A percentile compares a stretch with the other conserved stretches of the same genome.
These are phyloP conservation scores for Saccharum spontaneum DNA, from an alignment of 176 grass and related monocot genomes.

Conservation along the genomic window DNA sequence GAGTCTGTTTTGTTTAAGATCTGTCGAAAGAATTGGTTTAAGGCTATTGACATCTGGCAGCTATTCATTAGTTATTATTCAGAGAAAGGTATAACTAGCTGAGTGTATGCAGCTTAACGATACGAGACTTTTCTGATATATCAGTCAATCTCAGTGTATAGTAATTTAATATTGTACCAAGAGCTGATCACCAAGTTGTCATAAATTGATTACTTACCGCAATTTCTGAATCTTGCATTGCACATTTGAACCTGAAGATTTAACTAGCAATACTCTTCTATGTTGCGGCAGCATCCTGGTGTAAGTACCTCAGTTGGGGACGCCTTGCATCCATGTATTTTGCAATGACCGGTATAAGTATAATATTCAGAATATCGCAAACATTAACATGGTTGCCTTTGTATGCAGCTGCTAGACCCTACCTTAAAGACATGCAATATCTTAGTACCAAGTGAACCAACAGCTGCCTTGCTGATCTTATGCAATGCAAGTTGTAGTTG, in stretches of 20 bases:
- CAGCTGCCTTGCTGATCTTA: not conserved
- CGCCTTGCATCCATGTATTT: not conserved
- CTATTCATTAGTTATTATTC: too few relatives aligned
- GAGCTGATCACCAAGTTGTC: too few relatives aligned
- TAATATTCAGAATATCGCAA: not conserved
- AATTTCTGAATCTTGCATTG: too few relatives aligned
- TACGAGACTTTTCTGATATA: too few relatives aligned
- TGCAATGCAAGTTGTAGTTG: not conserved
- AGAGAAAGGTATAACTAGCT: too few relatives aligned
- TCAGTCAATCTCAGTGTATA: too few relatives aligned
- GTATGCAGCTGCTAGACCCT: constrained; percentile 69
- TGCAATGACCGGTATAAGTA: not conserved
- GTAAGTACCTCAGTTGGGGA: constrained; percentile 40
- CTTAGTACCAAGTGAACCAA: not conserved
- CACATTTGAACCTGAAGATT: constrained; percentile 6
- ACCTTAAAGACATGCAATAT: constrained; percentile 75
- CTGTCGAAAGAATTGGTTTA: too few relatives aligned
- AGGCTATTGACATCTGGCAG: too few relatives aligned
- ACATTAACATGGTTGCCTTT: constrained; percentile 3
- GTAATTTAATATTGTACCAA: too few relatives aligned
- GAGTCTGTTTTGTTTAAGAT: too few relatives aligned
- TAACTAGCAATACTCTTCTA: constrained; percentile 81
- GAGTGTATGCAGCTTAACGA: too few relatives aligned
- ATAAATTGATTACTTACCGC: too few relatives aligned
- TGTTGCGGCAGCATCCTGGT: constrained; percentile 71